A percentile compares a stretch with the other conserved stretches of the same genome.
These are phyloP conservation scores for Sordariomycetes sp. DNA, from an alignment of 2,329 filamentous ascomycete species.

Conservation along the genomic window DNA sequence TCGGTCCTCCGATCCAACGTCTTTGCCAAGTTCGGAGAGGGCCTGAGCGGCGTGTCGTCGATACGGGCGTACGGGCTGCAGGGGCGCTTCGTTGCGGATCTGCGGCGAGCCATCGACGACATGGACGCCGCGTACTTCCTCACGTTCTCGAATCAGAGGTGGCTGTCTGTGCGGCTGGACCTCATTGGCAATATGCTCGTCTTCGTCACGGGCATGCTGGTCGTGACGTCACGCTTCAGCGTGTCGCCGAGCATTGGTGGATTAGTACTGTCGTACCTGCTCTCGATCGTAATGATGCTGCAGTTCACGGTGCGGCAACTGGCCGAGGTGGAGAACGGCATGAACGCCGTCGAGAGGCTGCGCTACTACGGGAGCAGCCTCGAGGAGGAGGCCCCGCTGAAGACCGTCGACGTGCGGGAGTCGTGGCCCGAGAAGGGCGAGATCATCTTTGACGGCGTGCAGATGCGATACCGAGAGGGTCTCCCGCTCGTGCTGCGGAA, in stretches of 20 bases:
- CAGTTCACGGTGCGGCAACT: conserved; percentile 91
- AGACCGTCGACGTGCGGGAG: conserved; percentile 57
- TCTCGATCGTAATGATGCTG: conserved; percentile 88
- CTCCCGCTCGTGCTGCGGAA: conserved; percentile 62
- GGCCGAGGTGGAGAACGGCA: conserved; percentile 92
- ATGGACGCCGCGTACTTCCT: conserved; percentile 94
- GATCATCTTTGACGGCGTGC: conserved; percentile 60
- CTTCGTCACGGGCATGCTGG: conserved; percentile 77
- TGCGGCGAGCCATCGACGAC: conserved; percentile 65
- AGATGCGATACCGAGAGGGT: conserved; percentile 65
- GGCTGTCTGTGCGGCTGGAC: conserved; percentile 78
- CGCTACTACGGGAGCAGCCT: conserved; percentile 80
- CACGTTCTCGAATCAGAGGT: conserved; percentile 90
- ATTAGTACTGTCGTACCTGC: conserved; percentile 82
- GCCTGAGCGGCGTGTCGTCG: conserved; percentile 67
- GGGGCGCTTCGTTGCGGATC: conserved; percentile 55
- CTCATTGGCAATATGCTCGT: conserved; percentile 73
- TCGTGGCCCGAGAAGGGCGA: conserved; percentile 81
- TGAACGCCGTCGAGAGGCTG: conserved; percentile 90
- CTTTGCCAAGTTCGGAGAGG: conserved; percentile 85
- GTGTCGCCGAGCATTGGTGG: conserved; percentile 77
- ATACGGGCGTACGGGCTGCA: conserved; percentile 84
- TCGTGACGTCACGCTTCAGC: conserved; percentile 80
- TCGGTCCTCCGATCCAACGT: conserved; percentile 76
- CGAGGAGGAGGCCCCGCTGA: conserved; percentile 78